phyloP scores from a whole-genome alignment of 768 basidiomycete genomes.

The Tylopilus sp. region DNA sequence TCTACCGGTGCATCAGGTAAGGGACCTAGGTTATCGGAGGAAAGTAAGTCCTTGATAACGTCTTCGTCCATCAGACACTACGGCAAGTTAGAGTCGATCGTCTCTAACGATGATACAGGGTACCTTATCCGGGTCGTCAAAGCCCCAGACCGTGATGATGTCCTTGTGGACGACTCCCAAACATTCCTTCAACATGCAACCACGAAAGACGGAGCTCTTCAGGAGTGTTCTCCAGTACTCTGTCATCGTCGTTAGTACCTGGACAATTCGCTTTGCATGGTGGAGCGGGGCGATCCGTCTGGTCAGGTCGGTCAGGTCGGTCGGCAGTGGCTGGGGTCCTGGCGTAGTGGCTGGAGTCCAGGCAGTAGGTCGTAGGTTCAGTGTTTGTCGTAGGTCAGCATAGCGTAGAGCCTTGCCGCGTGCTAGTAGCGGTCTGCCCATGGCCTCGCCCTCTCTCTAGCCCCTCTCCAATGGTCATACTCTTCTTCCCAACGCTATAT shows the following conservation, averaged over 20 bases:
- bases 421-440: too few relatives aligned
- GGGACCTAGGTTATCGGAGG: neutral
- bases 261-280: too few relatives aligned
- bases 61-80: constrained; percentile 11
- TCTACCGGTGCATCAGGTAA: neutral
- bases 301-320: too few relatives aligned
- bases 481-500: constrained; percentile 10
- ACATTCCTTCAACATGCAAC: constrained; percentile 7
- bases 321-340: too few relatives aligned
- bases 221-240: constrained; percentile 12
- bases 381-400: too few relatives aligned
- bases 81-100: neutral
- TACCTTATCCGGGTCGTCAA: constrained; percentile 12
- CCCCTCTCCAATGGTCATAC: constrained; percentile 4
- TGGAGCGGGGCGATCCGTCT: too few relatives aligned
- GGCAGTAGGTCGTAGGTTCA: too few relatives aligned
- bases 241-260: neutral
- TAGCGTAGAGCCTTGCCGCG: too few relatives aligned
- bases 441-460: too few relatives aligned
- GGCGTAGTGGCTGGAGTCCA: too few relatives aligned
- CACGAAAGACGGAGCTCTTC: constrained; percentile 6
- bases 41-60: neutral
- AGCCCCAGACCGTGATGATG: constrained; percentile 12
- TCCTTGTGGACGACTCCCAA: constrained; percentile 11
- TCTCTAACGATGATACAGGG: neutral